Evolutionary conservation across 2,329 filamentous ascomycete genomes (phyloP).

Genomic region (Tolypocladium amazonense): DNA sequence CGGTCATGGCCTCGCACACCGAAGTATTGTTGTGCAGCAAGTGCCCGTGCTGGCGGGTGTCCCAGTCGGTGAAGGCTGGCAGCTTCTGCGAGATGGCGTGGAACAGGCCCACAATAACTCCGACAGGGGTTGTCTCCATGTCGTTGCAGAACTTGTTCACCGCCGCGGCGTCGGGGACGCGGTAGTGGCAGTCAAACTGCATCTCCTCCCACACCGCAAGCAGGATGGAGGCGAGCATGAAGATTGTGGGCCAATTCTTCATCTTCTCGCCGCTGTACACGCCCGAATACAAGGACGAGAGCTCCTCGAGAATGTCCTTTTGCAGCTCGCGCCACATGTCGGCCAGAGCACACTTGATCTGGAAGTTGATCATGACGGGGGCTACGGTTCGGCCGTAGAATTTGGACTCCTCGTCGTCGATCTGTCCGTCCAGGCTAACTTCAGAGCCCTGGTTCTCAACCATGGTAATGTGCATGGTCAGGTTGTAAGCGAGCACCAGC

Average conservation of each 20-base stretch:
- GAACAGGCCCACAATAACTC: slow-evolving; percentile 93
- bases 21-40: slow-evolving; percentile 82
- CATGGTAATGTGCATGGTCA: slow-evolving; percentile 90
- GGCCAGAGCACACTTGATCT: slow-evolving; percentile 94
- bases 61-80: slow-evolving; percentile 87
- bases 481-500: slow-evolving; percentile 88
- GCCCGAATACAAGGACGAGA: slow-evolving; percentile 87
- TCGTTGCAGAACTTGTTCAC: slow-evolving; percentile 93
- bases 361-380: slow-evolving; percentile 99
- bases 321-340: slow-evolving; percentile 98
- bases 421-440: slow-evolving; percentile 66
- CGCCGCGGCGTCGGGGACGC: slow-evolving; percentile 70
- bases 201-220: slow-evolving; percentile 97
- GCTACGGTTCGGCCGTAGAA: slow-evolving; percentile 85
- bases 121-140: slow-evolving; percentile 93
- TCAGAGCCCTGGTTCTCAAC: slow-evolving; percentile 82
- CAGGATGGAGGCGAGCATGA: slow-evolving; percentile 89
- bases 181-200: slow-evolving; percentile 97
- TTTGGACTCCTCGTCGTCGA: slow-evolving; percentile 76
- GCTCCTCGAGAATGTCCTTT: slow-evolving; percentile 90
- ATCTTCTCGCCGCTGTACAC: slow-evolving; percentile 95
- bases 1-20: slow-evolving; percentile 92
- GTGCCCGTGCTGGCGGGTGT: slow-evolving; percentile 82
- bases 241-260: slow-evolving; percentile 98
- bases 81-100: slow-evolving; percentile 97